These are phyloP conservation scores for Berkeleyomyces basicola DNA, from an alignment of 2,329 filamentous ascomycete species.

Conservation along the genomic window DNA sequence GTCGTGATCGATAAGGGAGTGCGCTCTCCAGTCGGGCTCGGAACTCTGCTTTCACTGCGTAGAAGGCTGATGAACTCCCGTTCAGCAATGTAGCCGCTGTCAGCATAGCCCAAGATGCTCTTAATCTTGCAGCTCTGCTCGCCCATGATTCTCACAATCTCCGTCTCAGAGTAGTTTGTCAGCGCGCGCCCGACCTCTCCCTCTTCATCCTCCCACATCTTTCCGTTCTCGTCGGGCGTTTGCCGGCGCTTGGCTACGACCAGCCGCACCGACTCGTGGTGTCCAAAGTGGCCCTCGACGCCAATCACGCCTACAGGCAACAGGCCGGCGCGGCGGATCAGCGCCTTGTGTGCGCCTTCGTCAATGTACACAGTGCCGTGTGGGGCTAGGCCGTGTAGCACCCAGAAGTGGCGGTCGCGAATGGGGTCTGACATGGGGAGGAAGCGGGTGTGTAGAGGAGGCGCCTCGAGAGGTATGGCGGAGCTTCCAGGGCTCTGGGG, in stretches of 20 bases:
- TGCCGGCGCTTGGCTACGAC: slow-evolving; percentile 54
- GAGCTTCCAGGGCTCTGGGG: slow-evolving; percentile 17
- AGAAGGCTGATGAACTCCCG: slow-evolving; percentile 77
- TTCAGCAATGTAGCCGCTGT: slow-evolving; percentile 85
- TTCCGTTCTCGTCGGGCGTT: slow-evolving; percentile 25
- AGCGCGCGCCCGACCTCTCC: slow-evolving; percentile 73
- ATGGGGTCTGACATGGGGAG: slow-evolving; percentile 71
- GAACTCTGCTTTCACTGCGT: slow-evolving; percentile 34
- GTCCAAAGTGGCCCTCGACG: slow-evolving; percentile 74
- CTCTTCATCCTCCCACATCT: slow-evolving; percentile 33
- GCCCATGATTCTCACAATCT: slow-evolving; percentile 74
- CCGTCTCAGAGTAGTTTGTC: slow-evolving; percentile 79
- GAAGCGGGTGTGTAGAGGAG: slow-evolving; percentile 82
- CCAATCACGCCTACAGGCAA: slow-evolving; percentile 82
- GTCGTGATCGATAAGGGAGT: neutral
- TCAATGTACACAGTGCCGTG: slow-evolving; percentile 91
- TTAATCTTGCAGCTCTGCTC: slow-evolving; percentile 68
- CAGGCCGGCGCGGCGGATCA: slow-evolving; percentile 70
- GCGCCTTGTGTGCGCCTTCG: slow-evolving; percentile 65
- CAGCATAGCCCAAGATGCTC: slow-evolving; percentile 69
- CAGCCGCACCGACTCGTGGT: slow-evolving; percentile 81
- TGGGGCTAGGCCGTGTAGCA: slow-evolving; percentile 77
- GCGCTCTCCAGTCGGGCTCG: slow-evolving; percentile 5
- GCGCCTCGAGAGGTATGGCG: slow-evolving; percentile 20
- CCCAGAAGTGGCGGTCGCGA: slow-evolving; percentile 90